A percentile compares a stretch with the other conserved stretches of the same genome.
phyloP scores from a whole-genome alignment of 202 grass and related monocot species.

The Alloteropsis angusta region DNA sequence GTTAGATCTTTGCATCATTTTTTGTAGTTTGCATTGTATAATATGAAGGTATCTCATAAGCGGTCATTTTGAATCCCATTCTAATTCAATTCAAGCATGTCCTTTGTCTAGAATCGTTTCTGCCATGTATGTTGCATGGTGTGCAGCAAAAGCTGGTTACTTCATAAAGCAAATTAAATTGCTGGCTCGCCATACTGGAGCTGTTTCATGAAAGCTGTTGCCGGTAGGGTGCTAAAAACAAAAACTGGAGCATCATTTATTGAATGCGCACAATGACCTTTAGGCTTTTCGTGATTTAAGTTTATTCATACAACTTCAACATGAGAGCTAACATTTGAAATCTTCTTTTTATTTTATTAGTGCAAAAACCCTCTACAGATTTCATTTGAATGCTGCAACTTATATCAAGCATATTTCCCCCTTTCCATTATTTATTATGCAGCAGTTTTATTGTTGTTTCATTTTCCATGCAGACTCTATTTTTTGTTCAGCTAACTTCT shows the following conservation, averaged over 20 bases:
- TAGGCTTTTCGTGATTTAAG: not conserved
- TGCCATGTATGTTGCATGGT: not conserved
- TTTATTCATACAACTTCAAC: not conserved
- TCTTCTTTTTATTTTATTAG: not conserved
- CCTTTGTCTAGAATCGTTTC: not conserved
- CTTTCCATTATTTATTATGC: not conserved
- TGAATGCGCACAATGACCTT: not conserved
- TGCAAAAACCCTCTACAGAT: not conserved
- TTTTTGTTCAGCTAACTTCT: conserved; percentile 67
- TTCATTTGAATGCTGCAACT: not conserved
- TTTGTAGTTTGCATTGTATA: not conserved
- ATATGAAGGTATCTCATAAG: not conserved
- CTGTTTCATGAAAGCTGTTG: not conserved
- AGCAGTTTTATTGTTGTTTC: conserved; percentile 1
- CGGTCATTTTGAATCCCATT: not conserved
- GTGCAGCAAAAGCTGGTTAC: not conserved
- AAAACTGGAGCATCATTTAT: not conserved
- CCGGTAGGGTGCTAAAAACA: not conserved
- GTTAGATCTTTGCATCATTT: not conserved
- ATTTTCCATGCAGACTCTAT: conserved; percentile 51
- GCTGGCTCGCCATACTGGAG: not conserved
- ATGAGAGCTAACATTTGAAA: not conserved
- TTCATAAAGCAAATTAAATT: not conserved
- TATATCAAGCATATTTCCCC: not conserved
- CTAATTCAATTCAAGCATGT: not conserved